A percentile compares a stretch with the other conserved stretches of the same genome.
These are phyloP conservation scores for Boletus sp. DNA, from an alignment of 1,284 basidiomycete species.

Conservation along the genomic window DNA sequence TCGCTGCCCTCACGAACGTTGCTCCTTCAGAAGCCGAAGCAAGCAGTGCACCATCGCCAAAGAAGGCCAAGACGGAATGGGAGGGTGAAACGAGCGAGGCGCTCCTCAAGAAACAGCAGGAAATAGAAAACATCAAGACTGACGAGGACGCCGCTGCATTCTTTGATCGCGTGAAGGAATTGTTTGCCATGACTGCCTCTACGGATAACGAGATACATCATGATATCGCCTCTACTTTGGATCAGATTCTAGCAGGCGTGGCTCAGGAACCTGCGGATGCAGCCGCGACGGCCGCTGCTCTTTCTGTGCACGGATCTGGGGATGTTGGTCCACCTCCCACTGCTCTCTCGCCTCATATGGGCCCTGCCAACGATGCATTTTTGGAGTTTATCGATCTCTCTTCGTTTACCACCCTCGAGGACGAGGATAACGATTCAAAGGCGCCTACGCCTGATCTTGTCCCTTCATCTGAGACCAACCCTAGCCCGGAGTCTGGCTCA, in stretches of 20 bases:
- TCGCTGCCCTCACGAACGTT: conserved; percentile 23
- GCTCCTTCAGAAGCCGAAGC: conserved; percentile 36
- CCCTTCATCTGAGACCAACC: conserved; percentile 65
- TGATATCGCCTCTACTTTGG: conserved; percentile 58
- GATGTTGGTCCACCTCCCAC: conserved; percentile 33
- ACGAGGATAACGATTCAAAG: conserved; percentile 60
- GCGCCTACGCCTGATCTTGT: conserved; percentile 68
- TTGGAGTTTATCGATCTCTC: conserved; percentile 64
- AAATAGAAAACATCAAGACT: conserved; percentile 56
- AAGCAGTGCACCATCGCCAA: conserved; percentile 61
- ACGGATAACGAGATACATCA: conserved; percentile 43
- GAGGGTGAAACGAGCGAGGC: conserved; percentile 54
- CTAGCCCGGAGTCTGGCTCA: conserved; percentile 70
- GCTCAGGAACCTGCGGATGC: conserved; percentile 36
- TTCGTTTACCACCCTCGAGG: conserved; percentile 50
- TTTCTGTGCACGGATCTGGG: conserved; percentile 25
- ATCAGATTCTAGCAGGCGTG: conserved; percentile 57
- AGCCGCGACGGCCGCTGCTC: conserved; percentile 34
- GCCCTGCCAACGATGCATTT: conserved; percentile 28
- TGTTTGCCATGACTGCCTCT: conserved; percentile 49
- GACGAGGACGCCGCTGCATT: conserved; percentile 61
- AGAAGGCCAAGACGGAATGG: conserved; percentile 67
- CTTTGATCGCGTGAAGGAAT: conserved; percentile 58
- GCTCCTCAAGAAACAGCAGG: conserved; percentile 50
- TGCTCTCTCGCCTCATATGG: conserved; percentile 39